phyloP scores from a whole-genome alignment of 208 protist species.

The Porcisia deanei region DNA sequence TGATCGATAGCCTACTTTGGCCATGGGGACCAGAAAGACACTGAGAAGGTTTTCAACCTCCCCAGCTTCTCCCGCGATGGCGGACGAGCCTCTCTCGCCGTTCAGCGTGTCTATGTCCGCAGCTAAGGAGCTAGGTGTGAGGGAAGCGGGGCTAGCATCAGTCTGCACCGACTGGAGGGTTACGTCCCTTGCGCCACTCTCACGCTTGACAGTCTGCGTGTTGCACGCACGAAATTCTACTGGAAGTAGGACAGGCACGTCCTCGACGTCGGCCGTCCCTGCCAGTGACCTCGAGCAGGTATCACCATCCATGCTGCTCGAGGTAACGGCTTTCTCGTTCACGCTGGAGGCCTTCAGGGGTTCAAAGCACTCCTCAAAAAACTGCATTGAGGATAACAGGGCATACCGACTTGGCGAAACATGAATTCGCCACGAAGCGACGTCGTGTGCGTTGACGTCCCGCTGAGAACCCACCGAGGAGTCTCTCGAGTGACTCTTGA shows the following conservation, averaged over 20 bases:
- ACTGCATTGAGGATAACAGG: constrained; percentile 31
- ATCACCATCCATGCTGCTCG: not conserved
- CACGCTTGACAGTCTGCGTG: not conserved
- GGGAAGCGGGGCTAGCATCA: not conserved
- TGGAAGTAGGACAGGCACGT: constrained; percentile 21
- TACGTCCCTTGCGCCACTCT: not conserved
- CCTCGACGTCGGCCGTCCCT: constrained; percentile 9
- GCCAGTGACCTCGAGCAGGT: not conserved
- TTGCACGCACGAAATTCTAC: constrained; percentile 4
- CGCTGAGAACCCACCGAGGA: not conserved
- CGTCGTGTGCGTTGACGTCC: not conserved
- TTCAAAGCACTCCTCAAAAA: constrained; percentile 30
- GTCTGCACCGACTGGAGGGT: not conserved
- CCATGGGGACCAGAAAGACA: constrained; percentile 30
- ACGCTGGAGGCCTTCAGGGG: not conserved
- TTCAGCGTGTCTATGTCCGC: not conserved
- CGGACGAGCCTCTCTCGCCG: not conserved
- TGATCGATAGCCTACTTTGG: constrained; percentile 18
- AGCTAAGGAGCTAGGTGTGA: not conserved
- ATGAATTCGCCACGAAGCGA: constrained; percentile 21
- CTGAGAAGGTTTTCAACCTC: constrained; percentile 22
- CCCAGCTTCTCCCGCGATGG: not conserved
- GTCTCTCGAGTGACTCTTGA: not conserved
- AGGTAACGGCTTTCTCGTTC: not conserved
- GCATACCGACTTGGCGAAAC: constrained; percentile 30